Conservation (phyloP, 495 filamentous ascomycete species). For the Choiromyces venosus region DNA sequence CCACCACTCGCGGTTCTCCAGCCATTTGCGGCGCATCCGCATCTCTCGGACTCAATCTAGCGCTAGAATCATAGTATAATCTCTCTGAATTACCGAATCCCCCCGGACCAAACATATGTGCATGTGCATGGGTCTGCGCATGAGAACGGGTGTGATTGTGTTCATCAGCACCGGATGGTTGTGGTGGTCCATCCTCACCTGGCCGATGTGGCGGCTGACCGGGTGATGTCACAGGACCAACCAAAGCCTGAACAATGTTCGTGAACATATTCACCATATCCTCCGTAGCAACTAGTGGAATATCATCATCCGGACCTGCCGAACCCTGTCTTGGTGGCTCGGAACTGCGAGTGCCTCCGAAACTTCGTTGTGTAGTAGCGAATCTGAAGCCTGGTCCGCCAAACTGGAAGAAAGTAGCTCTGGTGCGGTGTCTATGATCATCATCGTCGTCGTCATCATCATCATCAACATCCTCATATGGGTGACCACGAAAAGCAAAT, state of each 20-base stretch:
- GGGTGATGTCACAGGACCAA: constrained; percentile 15
- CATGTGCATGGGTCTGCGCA: constrained; percentile 20
- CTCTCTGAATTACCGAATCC: constrained; percentile 12
- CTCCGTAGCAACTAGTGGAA: constrained; percentile 12
- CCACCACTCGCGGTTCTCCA: constrained; percentile 15
- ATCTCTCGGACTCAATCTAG: constrained; percentile 33
- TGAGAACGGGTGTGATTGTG: background rate
- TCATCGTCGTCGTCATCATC: constrained; percentile 38
- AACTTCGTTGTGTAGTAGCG: constrained; percentile 26
- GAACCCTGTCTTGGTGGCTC: constrained; percentile 6
- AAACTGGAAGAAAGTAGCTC: constrained; percentile 26
- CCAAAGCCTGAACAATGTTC: constrained; percentile 31
- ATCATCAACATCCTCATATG: constrained; percentile 35
- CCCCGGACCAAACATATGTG: constrained; percentile 22
- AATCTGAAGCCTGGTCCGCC: constrained; percentile 42
- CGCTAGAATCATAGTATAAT: constrained; percentile 20
- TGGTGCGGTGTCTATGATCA: constrained; percentile 14
- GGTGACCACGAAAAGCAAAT: constrained; percentile 42
- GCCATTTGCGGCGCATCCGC: constrained; percentile 32
- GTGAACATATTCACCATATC: constrained; percentile 34
- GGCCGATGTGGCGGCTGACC: constrained; percentile 6
- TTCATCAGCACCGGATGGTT: constrained; percentile 6
- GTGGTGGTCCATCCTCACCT: background rate
- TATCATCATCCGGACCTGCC: background rate
- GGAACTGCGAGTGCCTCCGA: constrained; percentile 19